Evolutionary conservation across 2,329 filamentous ascomycete species (phyloP).

Genomic region (Rhynchosporium agropyri): DNA sequence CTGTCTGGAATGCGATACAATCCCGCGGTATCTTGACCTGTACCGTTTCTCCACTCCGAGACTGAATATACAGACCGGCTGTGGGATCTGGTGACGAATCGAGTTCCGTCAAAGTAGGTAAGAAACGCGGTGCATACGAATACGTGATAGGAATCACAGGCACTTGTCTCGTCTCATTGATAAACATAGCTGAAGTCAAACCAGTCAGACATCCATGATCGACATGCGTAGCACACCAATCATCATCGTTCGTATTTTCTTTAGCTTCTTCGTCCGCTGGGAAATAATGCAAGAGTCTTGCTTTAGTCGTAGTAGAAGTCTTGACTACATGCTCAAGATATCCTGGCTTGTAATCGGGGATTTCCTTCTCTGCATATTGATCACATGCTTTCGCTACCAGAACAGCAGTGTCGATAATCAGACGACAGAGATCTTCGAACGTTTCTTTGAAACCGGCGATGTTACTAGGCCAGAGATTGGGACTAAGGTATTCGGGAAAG

Average conservation of each 20-base stretch:
- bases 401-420: constrained; percentile 88
- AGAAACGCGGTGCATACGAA: constrained; percentile 39
- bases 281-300: constrained; percentile 90
- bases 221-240: constrained; percentile 91
- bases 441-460: constrained; percentile 76
- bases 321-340: constrained; percentile 88
- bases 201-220: constrained; percentile 95
- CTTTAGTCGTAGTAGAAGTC: constrained; percentile 86
- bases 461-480: constrained; percentile 84
- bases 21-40: constrained; percentile 91
- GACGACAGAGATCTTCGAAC: constrained; percentile 73
- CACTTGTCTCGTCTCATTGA: constrained; percentile 67
- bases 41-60: constrained; percentile 77
- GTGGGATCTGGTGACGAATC: constrained; percentile 75
- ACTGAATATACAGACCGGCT: constrained; percentile 92
- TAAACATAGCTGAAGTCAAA: constrained; percentile 92
- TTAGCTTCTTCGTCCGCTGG: constrained; percentile 55
- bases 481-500: constrained; percentile 85
- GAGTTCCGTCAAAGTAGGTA: constrained; percentile 68
- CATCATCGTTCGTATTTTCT: constrained; percentile 63
- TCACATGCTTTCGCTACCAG: constrained; percentile 92
- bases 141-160: constrained; percentile 42
- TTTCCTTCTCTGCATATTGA: constrained; percentile 77
- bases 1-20: constrained; percentile 94
- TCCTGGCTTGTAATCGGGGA: constrained; percentile 72